These are phyloP conservation scores for Rhytidhysteron rufulum DNA, from an alignment of 2,329 filamentous ascomycete species.

Conservation along the genomic window DNA sequence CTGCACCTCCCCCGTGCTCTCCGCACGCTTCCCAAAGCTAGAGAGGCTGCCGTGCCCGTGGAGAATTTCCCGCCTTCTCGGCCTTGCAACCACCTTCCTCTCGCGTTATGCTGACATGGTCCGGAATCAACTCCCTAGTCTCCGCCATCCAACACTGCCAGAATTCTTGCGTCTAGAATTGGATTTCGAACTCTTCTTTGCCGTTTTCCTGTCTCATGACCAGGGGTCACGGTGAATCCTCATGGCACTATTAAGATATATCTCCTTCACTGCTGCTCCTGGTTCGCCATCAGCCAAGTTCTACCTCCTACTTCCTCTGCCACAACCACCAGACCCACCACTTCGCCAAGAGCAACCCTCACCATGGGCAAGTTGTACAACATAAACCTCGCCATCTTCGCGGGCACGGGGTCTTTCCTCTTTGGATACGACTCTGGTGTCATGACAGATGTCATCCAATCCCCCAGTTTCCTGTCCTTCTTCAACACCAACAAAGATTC, in stretches of 20 bases:
- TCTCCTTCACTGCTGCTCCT: background rate
- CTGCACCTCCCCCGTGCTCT: too few species aligned
- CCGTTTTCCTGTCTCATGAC: too few species aligned
- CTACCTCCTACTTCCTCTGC: too few species aligned
- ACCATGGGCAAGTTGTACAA: slow-evolving; percentile 43
- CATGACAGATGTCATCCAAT: slow-evolving; percentile 52
- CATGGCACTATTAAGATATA: background rate
- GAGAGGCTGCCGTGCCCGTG: background rate
- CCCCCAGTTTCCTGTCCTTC: slow-evolving; percentile 53
- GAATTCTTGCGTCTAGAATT: too few species aligned
- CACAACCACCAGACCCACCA: too few species aligned
- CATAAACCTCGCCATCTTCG: slow-evolving; percentile 40
- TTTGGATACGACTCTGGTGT: slow-evolving; percentile 40
- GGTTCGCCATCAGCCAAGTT: too few species aligned
- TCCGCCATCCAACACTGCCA: too few species aligned
- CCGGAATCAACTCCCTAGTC: too few species aligned
- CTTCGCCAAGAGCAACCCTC: background rate
- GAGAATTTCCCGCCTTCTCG: too few species aligned
- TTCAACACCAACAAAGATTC: slow-evolving; percentile 52
- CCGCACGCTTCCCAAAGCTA: background rate
- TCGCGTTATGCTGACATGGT: too few species aligned
- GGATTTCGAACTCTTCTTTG: too few species aligned
- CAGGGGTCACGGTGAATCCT: background rate
- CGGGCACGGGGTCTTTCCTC: slow-evolving; percentile 41
- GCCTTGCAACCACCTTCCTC: too few species aligned